Evolutionary conservation across 306 rosid species (phyloP), one percentile per base, ranked within the genome.

Genomic region (Aeschynomene evenia): DNA sequence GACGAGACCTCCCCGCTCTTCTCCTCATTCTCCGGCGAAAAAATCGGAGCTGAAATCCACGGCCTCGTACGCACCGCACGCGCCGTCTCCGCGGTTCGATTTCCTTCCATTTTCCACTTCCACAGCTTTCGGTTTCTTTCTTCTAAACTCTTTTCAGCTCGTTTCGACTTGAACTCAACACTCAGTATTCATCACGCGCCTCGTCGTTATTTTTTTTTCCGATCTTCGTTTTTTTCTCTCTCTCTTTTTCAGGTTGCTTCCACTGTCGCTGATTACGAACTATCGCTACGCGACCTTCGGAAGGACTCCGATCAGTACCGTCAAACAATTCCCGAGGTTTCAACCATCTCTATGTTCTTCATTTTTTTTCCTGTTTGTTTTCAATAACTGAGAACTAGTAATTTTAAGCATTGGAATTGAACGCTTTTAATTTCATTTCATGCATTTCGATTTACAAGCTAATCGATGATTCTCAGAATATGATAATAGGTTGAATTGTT

Each of bases 21-120:
- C 22, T 48, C 31, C 34, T 53, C 15, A 66, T 56, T 65, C 69
- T 23, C 61, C 37, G 9, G 31, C 15, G 84, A 81, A 19, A 58
- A 55, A 36, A 21, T 85, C 12, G 46, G 77, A 48, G 29, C 74
- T 1, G 80, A 78, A 12, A 42, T 84, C 62, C 74, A 77, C 33
- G 98, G 91, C 75, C 66, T 86, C 74, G 22, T 77, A 14, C 98
- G 98, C 75, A 86, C 93, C 51, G 72, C 87, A 51, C 91, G 96
- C 42, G 96, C 98, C 29, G 77, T 86, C 84, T 76, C 85, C 64
- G 21, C 88, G 2, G 98, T 75, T 48, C 63, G 15, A 37, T 49
- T 66, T 60, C 45, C 15, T 45, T 16, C 18, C 7, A 31, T 46
- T 37, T 39, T 40, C 2, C 1, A 29, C 45, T 48, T 20, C 9